Evolutionary conservation across 495 filamentous ascomycete species (phyloP), one percentile per base, ranked within the genome.

Genomic region (Parathielavia hyrcaniae): DNA sequence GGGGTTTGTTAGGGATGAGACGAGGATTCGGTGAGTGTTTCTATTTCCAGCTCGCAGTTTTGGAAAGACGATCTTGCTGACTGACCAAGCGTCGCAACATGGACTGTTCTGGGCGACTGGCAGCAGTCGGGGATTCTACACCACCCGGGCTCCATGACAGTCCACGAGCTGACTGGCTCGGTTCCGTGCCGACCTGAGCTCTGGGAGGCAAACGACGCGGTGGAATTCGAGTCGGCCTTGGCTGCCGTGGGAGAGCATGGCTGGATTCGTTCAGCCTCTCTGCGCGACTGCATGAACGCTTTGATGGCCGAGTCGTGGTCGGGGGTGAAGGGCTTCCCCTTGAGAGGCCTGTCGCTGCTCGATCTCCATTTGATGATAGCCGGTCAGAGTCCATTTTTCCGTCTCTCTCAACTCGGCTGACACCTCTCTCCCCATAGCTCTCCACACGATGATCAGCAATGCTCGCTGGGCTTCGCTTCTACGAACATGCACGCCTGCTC

Each of bases 81-180:
- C 10, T 32, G 8, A 17, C 14, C 5, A 17, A 55, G 61, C 14
- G 59, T 63, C 23, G 61, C 26, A 10, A 48, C 22, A 0, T 59
- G 51, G 55, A 52, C 52, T 0, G 4, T 52, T 20, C 23, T 63
- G 4, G 34, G 13, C 13, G 51, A 59, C 34, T 59, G 61, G 61
- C 61, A 63, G 32, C 50, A 63, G 14, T n/a, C 20, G 14, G 61
- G 61, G n/a, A 34, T 63, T 16, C 43, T 47, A 11, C 55, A 51
- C 14, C 8, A 16, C 2, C 61, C 61, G 1, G 22, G 44, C 1
- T 19, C 52, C 5, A 55, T 55, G 40, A 51, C 57, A 4, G 48
- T 48, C 1, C 35, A 44, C 40, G 57, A 63, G 41, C 30, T 63
- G 45, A 59, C 39, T 0, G 56, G 39, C 2, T 51, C 55, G 9